Evolutionary conservation across 2,329 filamentous ascomycete genomes (phyloP), one percentile per base, ranked within the genome.

Genomic region (Stagonosporopsis chrysanthemi): DNA sequence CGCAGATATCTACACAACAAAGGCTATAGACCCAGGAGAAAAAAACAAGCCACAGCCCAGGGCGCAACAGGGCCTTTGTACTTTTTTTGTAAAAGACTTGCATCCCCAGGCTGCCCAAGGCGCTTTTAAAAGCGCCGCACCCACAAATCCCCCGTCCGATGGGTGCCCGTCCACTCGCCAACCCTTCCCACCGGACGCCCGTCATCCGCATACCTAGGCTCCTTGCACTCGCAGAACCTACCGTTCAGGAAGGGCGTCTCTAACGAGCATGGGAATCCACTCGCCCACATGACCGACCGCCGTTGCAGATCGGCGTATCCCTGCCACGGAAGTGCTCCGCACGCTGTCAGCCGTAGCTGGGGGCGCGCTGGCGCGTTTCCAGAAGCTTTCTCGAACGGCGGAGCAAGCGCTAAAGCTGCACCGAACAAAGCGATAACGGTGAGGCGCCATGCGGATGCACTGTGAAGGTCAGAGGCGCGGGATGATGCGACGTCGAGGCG

Each of bases 381-480:
- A 56, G 52, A 56, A 56, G 46, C 46, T 45, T 41, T 46, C 40
- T 56, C 52, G 52, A 51, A 56, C 54, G 26, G 39, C 54, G 35
- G 54, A 35, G 33, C 35, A 24, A 47, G 31, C 48, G 31, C 54
- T 52, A 49, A 14, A 28, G 29, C 12, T 31, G 39, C 52, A 49
- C n/a, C 24, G 45, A 55, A 55, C 44, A 54, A 54, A 48, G 52
- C 35, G 6, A 48, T 14, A 47, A 38, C 29, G 42, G 33, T 31
- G 31, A 44, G 38, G 36, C 23, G 5, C 39, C 11, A 7, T 19
- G 29, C 29, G 29, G 29, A 4, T 31, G 29, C 29, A 4, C 12
- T 14, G 23, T 11, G 33, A 12, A 1, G 31, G 28, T 54, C 38
- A 54, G 51, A 19, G 12, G 6, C 15, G 38, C 51, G 36, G 51